Evolutionary conservation across 225 moss, liverwort and hornwort species (phyloP).

Genomic region (Anthoceros angustus): DNA sequence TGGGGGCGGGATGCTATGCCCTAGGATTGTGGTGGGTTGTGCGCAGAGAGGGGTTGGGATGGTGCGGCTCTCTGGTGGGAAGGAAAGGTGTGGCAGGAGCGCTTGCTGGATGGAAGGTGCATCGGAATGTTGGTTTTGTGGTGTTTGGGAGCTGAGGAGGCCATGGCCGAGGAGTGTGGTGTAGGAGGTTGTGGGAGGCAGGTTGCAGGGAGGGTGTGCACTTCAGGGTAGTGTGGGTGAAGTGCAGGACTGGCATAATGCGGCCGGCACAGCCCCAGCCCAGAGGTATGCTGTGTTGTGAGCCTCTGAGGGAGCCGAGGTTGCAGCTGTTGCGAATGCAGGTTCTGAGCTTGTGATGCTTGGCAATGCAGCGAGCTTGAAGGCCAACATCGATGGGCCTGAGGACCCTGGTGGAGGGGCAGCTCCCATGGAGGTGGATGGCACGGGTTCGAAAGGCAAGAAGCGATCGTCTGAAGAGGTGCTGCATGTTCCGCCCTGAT

Average conservation of each 20-base stretch:
- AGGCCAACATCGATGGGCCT: background rate
- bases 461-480: background rate
- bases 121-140: no score
- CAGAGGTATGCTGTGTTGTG: background rate
- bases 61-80: background rate
- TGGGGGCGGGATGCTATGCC: background rate
- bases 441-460: background rate
- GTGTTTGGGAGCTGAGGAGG: no score
- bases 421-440: constrained; percentile 1
- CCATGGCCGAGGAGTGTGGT: background rate
- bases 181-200: background rate
- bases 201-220: background rate
- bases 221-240: no score
- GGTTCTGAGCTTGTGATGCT: background rate
- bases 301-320: background rate
- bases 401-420: constrained; percentile 1
- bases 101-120: no score
- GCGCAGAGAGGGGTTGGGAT: background rate
- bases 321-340: background rate
- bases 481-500: background rate
- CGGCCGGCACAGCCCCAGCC: constrained; percentile 5
- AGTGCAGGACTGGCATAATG: background rate
- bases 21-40: background rate
- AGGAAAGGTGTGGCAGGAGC: background rate
- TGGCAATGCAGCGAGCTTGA: background rate